These are phyloP conservation scores for Xylariomycetidae sp. DNA, from an alignment of 2,329 filamentous ascomycete genomes.

Conservation along the genomic window DNA sequence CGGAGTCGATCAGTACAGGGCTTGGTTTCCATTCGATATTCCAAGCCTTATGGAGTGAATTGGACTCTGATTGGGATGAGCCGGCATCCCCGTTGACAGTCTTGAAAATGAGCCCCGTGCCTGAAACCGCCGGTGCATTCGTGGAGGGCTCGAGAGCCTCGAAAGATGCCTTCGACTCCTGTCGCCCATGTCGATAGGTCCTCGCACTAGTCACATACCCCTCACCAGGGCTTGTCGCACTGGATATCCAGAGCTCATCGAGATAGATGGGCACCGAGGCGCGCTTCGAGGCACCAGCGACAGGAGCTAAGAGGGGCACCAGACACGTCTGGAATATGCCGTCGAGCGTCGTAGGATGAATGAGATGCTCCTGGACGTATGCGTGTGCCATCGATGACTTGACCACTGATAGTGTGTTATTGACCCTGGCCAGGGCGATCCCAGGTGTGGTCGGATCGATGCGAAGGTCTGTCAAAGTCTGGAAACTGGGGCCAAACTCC, in stretches of 20 bases:
- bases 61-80: not conserved
- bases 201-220: not conserved
- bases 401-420: slow-evolving; percentile 6
- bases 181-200: not conserved
- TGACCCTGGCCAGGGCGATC: slow-evolving; percentile 7
- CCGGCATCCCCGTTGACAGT: not conserved
- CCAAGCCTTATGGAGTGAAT: not conserved
- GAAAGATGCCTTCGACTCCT: not conserved
- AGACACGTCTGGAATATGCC: slow-evolving; percentile 13
- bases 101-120: not conserved
- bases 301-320: slow-evolving; percentile 8
- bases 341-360: slow-evolving; percentile 14
- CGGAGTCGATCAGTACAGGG: not conserved
- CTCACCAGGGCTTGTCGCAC: not conserved
- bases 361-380: slow-evolving; percentile 11
- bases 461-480: slow-evolving; percentile 9
- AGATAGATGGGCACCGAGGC: not conserved
- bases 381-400: slow-evolving; percentile 10
- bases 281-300: slow-evolving; percentile 3
- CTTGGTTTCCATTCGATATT: not conserved
- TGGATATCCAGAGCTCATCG: not conserved
- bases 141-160: not conserved
- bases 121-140: not conserved
- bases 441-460: not conserved
- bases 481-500: slow-evolving; percentile 13